A percentile compares a stretch with the other conserved stretches of the same genome.
These are phyloP conservation scores for Aspergillus diversus DNA, from an alignment of 495 filamentous ascomycete genomes.

Conservation along the genomic window DNA sequence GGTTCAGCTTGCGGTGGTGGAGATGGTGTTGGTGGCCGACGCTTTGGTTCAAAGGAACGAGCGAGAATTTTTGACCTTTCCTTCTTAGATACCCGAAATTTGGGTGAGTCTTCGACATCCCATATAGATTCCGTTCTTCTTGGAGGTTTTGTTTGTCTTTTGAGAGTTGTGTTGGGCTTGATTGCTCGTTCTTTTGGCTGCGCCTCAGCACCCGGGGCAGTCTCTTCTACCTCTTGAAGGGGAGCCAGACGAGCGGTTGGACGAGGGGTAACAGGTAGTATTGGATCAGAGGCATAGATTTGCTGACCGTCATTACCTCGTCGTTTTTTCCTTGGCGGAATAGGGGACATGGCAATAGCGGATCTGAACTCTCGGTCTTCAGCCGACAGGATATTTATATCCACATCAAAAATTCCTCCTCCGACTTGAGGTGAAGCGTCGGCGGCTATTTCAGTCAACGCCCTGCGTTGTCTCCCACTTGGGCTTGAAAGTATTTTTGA, in stretches of 20 bases:
- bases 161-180: conserved; percentile 21
- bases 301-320: conserved; percentile 41
- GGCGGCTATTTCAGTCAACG: conserved; percentile 50
- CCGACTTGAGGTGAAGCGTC: conserved; percentile 47
- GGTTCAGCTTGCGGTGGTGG: conserved; percentile 7
- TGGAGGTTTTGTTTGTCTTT: conserved; percentile 29
- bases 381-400: conserved; percentile 45
- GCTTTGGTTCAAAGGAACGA: conserved; percentile 17
- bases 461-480: conserved; percentile 46
- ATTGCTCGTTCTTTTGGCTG: conserved; percentile 20
- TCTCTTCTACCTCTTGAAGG: conserved; percentile 11
- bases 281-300: conserved; percentile 38
- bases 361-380: conserved; percentile 50
- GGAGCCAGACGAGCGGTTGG: conserved; percentile 17
- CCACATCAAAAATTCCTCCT: conserved; percentile 39
- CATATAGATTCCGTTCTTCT: conserved; percentile 40
- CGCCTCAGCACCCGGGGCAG: conserved; percentile 16
- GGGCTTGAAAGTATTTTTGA: conserved; percentile 45
- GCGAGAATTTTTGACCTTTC: conserved; percentile 24
- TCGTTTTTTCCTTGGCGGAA: conserved; percentile 43
- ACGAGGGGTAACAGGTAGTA: conserved; percentile 38
- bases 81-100: conserved; percentile 32
- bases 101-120: conserved; percentile 43
- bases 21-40: conserved; percentile 3
- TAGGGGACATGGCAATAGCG: conserved; percentile 40